phyloP scores from a whole-genome alignment of 2,329 filamentous ascomycete genomes.

The Coniochaeta sp. region DNA sequence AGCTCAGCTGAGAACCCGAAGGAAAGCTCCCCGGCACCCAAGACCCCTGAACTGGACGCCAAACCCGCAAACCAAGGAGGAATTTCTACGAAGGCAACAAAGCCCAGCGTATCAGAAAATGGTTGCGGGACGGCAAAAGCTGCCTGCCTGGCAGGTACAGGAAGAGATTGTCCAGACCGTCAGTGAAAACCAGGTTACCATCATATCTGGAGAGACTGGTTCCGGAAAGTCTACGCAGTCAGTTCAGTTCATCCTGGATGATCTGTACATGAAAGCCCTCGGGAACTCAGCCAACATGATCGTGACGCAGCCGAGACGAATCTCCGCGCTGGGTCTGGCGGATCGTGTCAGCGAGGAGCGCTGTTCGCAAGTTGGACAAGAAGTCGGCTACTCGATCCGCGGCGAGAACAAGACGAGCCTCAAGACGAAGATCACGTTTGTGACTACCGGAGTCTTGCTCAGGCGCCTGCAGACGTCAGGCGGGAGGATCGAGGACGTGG shows the following conservation, averaged over 20 bases:
- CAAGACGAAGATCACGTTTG: conserved; percentile 85
- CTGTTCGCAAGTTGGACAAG: conserved; percentile 71
- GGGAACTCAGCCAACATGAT: conserved; percentile 81
- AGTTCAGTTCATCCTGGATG: conserved; percentile 91
- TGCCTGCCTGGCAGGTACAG: conserved; percentile 84
- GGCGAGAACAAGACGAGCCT: conserved; percentile 73
- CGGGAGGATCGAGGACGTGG: conserved; percentile 70
- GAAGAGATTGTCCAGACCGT: conserved; percentile 73
- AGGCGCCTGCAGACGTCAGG: conserved; percentile 86
- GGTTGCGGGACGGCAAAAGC: conserved; percentile 60
- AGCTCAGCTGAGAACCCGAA: conserved; percentile 16
- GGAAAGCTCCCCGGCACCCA: conserved; percentile 36
- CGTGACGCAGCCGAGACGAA: conserved; percentile 90
- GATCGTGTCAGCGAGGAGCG: conserved; percentile 93
- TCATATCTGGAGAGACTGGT: conserved; percentile 94
- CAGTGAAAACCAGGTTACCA: conserved; percentile 74
- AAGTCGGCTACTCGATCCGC: conserved; percentile 87
- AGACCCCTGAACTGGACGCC: conserved; percentile 58
- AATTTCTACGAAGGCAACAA: conserved; percentile 64
- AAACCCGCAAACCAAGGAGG: conserved; percentile 51
- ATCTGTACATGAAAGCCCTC: conserved; percentile 69
- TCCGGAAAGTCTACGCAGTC: conserved; percentile 96
- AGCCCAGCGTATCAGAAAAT: conserved; percentile 64
- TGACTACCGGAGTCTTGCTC: conserved; percentile 89
- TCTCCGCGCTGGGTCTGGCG: conserved; percentile 87